Conservation (phyloP, 805 yeast species). For the Starmera amethionina region DNA sequence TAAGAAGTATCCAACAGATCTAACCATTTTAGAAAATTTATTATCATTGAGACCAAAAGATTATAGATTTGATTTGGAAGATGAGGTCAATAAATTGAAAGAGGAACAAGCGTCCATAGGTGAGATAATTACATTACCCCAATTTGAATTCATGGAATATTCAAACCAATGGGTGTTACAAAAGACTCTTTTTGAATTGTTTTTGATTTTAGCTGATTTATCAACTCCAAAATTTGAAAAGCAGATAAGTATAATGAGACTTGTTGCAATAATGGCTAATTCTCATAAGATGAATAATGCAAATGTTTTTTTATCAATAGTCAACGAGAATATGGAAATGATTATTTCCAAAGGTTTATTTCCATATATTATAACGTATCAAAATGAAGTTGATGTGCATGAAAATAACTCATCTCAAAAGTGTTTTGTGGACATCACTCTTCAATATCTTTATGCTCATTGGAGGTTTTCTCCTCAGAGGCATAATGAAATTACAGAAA, state of each 20-base stretch:
- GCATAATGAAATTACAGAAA: slow-evolving; percentile 11
- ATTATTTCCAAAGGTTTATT: slow-evolving; percentile 30
- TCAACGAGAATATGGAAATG: slow-evolving; percentile 28
- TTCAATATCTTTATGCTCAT: slow-evolving; percentile 36
- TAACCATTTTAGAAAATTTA: too few species aligned
- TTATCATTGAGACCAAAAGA: too few species aligned
- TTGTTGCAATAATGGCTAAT: slow-evolving; percentile 26
- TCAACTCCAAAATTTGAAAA: too few species aligned
- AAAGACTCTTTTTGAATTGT: too few species aligned
- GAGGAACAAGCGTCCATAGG: too few species aligned
- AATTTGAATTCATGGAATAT: too few species aligned
- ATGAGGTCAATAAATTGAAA: too few species aligned
- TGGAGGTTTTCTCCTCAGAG: slow-evolving; percentile 24
- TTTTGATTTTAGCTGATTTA: too few species aligned
- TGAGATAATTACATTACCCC: too few species aligned
- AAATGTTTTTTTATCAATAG: slow-evolving; percentile 26
- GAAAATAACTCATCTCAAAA: slow-evolving; percentile 16
- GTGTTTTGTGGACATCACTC: slow-evolving; percentile 28
- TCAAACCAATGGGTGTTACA: too few species aligned
- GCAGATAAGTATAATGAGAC: slow-evolving; percentile 4
- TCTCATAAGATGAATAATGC: slow-evolving; percentile 22
- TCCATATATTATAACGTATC: slow-evolving; percentile 19
- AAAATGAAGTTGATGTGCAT: background rate
- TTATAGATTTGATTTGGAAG: too few species aligned
- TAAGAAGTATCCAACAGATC: too few species aligned